Conservation (phyloP, 202 grass and related monocot genomes). For the Saccharum hybrid region DNA sequence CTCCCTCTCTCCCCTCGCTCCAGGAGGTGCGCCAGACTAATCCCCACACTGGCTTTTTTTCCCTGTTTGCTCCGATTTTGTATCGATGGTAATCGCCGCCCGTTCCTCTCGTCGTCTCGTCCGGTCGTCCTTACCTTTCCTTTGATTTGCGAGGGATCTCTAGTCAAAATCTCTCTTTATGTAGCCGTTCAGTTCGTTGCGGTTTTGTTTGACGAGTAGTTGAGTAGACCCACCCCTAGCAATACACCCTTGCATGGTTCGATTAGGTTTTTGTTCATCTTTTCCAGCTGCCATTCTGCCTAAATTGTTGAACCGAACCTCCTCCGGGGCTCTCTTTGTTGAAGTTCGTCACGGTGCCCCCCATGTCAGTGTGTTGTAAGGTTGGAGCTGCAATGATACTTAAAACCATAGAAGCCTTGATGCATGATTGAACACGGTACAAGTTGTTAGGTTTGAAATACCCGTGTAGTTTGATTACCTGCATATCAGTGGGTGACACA, state of each 20-base stretch:
- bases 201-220: background rate
- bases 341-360: background rate
- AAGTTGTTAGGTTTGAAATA: background rate
- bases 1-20: background rate
- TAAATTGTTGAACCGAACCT: background rate
- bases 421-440: background rate
- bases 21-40: background rate
- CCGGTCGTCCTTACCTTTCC: background rate
- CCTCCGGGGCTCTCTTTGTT: background rate
- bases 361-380: background rate
- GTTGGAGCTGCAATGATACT: background rate
- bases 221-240: background rate
- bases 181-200: background rate
- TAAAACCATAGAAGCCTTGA: background rate
- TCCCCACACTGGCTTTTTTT: no score
- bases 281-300: background rate
- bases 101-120: background rate
- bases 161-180: background rate
- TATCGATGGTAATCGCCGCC: background rate
- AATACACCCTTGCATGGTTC: background rate
- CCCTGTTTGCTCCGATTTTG: background rate
- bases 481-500: background rate
- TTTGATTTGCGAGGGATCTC: slow-evolving; percentile 12
- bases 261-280: background rate
- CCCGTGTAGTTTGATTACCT: background rate